Evolutionary conservation across 2,329 filamentous ascomycete species (phyloP), one percentile per base, ranked within the genome.

Genomic region (Apiospora marii): DNA sequence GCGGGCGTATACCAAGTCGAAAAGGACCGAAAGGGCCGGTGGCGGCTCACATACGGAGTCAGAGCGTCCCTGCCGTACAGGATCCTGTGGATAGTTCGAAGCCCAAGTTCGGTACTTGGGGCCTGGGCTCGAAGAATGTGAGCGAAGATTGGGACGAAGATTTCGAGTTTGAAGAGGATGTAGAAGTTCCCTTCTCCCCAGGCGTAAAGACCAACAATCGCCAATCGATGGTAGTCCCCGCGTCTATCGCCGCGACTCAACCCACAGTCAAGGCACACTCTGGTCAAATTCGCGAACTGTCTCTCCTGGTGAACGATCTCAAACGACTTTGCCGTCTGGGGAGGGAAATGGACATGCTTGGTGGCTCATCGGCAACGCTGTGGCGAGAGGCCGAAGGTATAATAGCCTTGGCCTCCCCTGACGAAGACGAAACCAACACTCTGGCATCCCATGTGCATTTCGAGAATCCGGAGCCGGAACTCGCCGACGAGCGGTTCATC

Each of bases 131-230:
- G 74, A 95, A 95, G 81, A 92, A 90, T 22, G 91, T 92, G 14
- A 95, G 92, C 74, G 94, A 97, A 80, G 94, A 96, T 78, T 97
- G 94, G 94, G 94, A 96, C 77, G 93, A 95, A 75, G 94, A 97
- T 80, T 96, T 97, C 77, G 93, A 96, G 73, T 95, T 96, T 79
- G 88, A 81, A 48, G 80, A 86, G 44, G 80, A 74, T 5, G 81
- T 81, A n/a, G 80, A 81, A 49, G 82, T 81, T 46, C 81, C 80
- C 41, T 80, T 81, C 37, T 80, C 81, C 41, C 81, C 80, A 4
- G 82, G 81, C 53, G 83, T 83, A 70, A 82, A 81, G 27, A 77
- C 81, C 6, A 80, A 81, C 4, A 80, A 80, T 2, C 79, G 80
- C 8, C 82, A 86, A 71, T 82, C 83, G 1, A 93, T 94, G 90